A percentile compares a stretch with the other conserved stretches of the same genome.
phyloP scores from a whole-genome alignment of 1,284 basidiomycete genomes.

The Rhodotorula sp. region DNA sequence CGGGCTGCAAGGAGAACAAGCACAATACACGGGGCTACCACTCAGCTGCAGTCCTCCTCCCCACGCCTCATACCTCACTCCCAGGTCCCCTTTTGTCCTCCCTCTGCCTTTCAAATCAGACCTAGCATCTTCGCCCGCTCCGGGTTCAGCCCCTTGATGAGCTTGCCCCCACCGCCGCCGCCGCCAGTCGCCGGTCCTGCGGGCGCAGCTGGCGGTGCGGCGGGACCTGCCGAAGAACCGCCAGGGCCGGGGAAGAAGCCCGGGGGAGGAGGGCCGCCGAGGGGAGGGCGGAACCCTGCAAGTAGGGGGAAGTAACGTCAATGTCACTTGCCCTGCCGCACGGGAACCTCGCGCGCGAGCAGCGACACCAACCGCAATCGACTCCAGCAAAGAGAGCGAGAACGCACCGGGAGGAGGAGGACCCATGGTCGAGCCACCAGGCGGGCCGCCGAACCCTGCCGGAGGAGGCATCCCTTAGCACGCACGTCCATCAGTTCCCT shows the following conservation, averaged over 20 bases:
- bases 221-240: neutral
- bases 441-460: constrained; percentile 59
- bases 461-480: constrained; percentile 1
- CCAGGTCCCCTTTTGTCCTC: neutral
- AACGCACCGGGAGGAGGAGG: constrained; percentile 25
- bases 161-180: constrained; percentile 11
- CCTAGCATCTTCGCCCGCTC: constrained; percentile 42
- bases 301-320: neutral
- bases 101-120: constrained; percentile 15
- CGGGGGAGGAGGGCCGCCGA: constrained; percentile 29
- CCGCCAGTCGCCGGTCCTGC: neutral
- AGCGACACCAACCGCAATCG: no score
- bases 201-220: constrained; percentile 10
- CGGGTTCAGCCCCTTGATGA: constrained; percentile 41
- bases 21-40: neutral
- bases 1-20: neutral
- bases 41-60: neutral
- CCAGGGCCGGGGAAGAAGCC: constrained; percentile 21
- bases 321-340: no score
- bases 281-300: constrained; percentile 36
- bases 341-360: no score
- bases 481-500: neutral
- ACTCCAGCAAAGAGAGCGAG: no score
- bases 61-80: neutral
- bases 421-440: no score